phyloP scores from a whole-genome alignment of 352 stramenopile genomes.

The Pythium periplocum region DNA sequence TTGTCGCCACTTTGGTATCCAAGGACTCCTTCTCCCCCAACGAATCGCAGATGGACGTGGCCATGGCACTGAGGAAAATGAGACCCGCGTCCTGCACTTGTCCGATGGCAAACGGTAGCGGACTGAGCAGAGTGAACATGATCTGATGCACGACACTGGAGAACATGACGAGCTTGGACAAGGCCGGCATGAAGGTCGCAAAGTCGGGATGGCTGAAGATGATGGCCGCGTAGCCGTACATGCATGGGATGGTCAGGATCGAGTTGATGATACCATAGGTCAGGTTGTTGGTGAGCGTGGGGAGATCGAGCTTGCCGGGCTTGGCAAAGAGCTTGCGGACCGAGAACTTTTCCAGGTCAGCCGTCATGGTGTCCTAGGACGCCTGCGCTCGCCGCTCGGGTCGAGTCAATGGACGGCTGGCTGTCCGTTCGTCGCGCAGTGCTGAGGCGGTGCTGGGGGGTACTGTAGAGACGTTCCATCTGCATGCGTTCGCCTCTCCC shows the following conservation, averaged over 20 bases:
- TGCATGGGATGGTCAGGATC: conserved; percentile 91
- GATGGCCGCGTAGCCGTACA: conserved; percentile 95
- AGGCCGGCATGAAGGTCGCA: conserved; percentile 81
- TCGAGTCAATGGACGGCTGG: no score
- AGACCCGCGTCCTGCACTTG: conserved; percentile 98
- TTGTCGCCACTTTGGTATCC: conserved; percentile 89
- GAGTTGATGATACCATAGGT: conserved; percentile 90
- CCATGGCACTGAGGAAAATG: conserved; percentile 96
- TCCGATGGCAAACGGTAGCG: conserved; percentile 95
- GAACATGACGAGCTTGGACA: conserved; percentile 95
- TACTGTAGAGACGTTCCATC: no score
- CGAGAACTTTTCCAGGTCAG: no score
- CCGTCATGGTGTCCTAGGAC: no score
- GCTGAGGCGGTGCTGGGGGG: no score
- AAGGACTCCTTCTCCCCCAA: conserved; percentile 58
- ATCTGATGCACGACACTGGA: conserved; percentile 94
- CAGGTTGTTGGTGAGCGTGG: no score
- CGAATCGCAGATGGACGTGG: conserved; percentile 83
- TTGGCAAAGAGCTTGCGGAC: no score
- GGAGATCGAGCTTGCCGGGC: no score
- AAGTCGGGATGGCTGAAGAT: conserved; percentile 94
- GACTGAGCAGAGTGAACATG: conserved; percentile 87
- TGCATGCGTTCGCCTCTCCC: no score
- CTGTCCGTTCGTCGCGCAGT: no score
- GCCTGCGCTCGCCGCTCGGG: no score